Evolutionary conservation across 768 basidiomycete species (phyloP).

Genomic region (Udeniomyces megalosporus): DNA sequence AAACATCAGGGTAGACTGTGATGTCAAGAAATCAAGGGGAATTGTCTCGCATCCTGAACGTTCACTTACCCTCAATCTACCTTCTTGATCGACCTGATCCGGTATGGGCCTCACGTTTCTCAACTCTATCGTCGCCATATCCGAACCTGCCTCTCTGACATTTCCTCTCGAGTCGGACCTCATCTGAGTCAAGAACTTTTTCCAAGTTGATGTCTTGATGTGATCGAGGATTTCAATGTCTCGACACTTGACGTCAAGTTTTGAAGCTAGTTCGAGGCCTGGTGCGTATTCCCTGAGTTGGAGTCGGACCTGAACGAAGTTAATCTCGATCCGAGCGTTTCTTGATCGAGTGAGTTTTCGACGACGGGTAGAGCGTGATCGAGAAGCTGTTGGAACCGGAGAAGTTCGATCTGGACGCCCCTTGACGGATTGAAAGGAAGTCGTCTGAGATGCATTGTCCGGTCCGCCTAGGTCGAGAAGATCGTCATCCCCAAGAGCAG

Average conservation of each 20-base stretch:
- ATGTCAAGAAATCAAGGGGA: not conserved
- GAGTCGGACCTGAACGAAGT: constrained; percentile 45
- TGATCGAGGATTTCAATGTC: constrained; percentile 87
- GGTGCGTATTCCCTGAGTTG: constrained; percentile 36
- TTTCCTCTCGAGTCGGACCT: constrained; percentile 73
- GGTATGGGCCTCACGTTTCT: constrained; percentile 55
- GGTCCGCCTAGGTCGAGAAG: constrained; percentile 46
- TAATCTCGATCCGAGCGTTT: constrained; percentile 68
- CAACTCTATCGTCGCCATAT: constrained; percentile 83
- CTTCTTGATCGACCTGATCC: constrained; percentile 51
- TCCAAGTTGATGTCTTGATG: constrained; percentile 97
- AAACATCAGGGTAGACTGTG: no score
- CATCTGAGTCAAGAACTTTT: constrained; percentile 80
- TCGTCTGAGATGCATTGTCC: constrained; percentile 52
- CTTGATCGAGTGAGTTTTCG: constrained; percentile 49
- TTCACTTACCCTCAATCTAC: constrained; percentile 36
- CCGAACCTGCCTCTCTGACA: constrained; percentile 72
- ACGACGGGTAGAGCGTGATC: not conserved
- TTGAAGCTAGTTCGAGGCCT: constrained; percentile 34
- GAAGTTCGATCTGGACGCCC: constrained; percentile 14
- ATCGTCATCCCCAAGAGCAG: constrained; percentile 74
- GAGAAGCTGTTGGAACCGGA: not conserved
- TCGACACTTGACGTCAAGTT: constrained; percentile 49
- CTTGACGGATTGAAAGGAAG: constrained; percentile 73
- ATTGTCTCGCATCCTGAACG: no score